Evolutionary conservation across 768 basidiomycete species (phyloP), one percentile per base, ranked within the genome.

Genomic region (Termitomyces sp.): DNA sequence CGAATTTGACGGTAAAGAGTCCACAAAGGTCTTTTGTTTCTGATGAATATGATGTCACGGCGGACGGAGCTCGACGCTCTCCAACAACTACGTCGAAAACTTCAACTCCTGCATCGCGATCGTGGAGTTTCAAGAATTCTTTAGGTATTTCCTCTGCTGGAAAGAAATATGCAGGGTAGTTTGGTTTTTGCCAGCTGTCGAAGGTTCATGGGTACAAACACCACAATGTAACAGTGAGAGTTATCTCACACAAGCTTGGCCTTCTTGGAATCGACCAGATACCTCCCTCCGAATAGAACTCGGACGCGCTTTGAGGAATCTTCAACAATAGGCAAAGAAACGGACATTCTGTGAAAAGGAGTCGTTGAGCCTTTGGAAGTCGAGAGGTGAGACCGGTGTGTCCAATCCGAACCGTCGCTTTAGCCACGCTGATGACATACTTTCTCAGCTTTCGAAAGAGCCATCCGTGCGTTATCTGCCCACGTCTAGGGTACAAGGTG

Each of bases 111-210:
- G 72, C 65, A 22, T 64, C 65, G 53, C 69, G 67, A 51, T 68
- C 60, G 46, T 70, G 71, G 28, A 72, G 68, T 57, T 71, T 73
- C 20, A 88, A 68, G 64, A 76, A 80, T 63, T 78, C 73, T 20
- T 74, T 63, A 1, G 82, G 73, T 9, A 87, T 65, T 22, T 83
- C 85, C 20, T 74, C 73, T 6, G 68, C 58, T 7, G 74, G 72
- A 68, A 89, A 88, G 68, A 77, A 88, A 63, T 87, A 87, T 4
- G 61, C 62, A 1, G 88, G 87, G 69, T 82, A 88, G 63, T 71
- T 76, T 20, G 74, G 73, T 45, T 79, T 75, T 54, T 85, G 77
- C 87, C 87, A 89, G 18, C 88, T 86, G 20, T 53, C 7, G 49
- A 55, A 0, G n/a, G 20, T 24, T 33, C 12, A 42, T 40, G 36